Conservation (phyloP, 228 moss, liverwort and hornwort genomes). For the Sphagnum magellanicum region DNA sequence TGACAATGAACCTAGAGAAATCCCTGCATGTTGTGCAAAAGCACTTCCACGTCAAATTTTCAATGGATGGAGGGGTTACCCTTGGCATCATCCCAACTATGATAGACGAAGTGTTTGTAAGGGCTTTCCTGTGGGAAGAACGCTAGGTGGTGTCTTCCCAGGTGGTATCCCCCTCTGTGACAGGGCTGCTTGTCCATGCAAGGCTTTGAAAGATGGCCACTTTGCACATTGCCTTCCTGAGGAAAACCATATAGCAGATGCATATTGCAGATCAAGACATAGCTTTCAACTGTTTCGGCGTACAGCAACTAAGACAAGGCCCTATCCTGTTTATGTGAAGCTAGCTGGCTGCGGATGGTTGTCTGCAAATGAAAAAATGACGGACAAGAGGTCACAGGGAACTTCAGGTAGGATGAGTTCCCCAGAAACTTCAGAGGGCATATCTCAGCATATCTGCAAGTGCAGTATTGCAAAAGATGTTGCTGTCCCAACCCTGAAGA, state of each 20-base stretch:
- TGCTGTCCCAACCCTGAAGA: too few species aligned
- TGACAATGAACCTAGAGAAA: conserved; percentile 1
- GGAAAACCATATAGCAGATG: neutral
- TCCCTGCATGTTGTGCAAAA: conserved; percentile 4
- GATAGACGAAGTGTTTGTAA: neutral
- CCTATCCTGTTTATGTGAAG: conserved; percentile 7
- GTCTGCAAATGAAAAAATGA: neutral
- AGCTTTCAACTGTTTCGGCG: conserved; percentile 2
- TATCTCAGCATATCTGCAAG: too few species aligned
- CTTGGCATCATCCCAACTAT: conserved; percentile 5
- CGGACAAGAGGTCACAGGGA: neutral
- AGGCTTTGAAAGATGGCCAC: conserved; percentile 2
- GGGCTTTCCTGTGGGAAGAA: conserved; percentile 5
- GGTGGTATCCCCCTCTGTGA: conserved; percentile 1
- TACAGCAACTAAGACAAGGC: neutral
- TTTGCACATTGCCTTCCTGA: neutral
- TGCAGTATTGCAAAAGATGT: too few species aligned
- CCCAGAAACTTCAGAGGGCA: too few species aligned
- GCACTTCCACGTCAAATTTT: conserved; percentile 7
- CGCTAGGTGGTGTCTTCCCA: conserved; percentile 1
- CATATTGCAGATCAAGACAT: neutral
- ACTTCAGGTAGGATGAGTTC: neutral
- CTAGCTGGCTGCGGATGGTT: neutral
- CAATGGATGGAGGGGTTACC: conserved; percentile 11
- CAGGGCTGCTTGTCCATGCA: conserved; percentile 7